Evolutionary conservation across 768 basidiomycete species (phyloP), one percentile per base, ranked within the genome.

Genomic region (Lactarius pseudohatsudake): DNA sequence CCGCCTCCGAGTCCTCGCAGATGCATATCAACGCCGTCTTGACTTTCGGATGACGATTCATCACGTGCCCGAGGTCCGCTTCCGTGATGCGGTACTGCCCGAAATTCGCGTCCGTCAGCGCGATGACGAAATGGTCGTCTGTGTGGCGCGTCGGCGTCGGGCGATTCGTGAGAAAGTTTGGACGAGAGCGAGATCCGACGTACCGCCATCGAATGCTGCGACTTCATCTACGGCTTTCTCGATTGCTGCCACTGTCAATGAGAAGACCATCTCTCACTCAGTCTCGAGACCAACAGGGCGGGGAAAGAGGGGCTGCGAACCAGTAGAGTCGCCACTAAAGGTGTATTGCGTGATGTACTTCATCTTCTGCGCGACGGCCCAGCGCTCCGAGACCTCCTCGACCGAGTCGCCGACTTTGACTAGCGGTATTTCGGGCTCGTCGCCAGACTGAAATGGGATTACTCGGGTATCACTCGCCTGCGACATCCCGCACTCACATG

Each of bases 71-170:
- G 41, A 88, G 73, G 45, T 87, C 82, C 64, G 86, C 85, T 4
- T 83, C 78, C 11, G 85, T 84, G 64, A 89, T 87, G 59, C 79
- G 75, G 72, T 89, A 88, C 45, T 86, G 79, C 28, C 78, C 82
- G 65, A 88, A 88, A 75, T 88, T 89, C 11, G 87, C 88, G 71
- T 88, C 87, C 77, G 88, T 88, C 57, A 89, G 83, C 5, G 85
- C 83, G 65, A 89, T 87, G 18, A 89, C 86, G 72, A 86, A 87
- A 85, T 86, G 88, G 65, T 88, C 87, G 70, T 89, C 88, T 85
- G 63, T 0, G 57, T 2, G 26, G 34, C 34, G 34, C 10, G n/a
- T n/a, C n/a, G n/a, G n/a, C 26, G 10, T 9, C 9, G 10, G 34
- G 10, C 9, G 10, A 10, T 30, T 43, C 0, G 9, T 47, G n/a